Conservation (phyloP, 257 asterid species). For the Apocynum venetum region DNA sequence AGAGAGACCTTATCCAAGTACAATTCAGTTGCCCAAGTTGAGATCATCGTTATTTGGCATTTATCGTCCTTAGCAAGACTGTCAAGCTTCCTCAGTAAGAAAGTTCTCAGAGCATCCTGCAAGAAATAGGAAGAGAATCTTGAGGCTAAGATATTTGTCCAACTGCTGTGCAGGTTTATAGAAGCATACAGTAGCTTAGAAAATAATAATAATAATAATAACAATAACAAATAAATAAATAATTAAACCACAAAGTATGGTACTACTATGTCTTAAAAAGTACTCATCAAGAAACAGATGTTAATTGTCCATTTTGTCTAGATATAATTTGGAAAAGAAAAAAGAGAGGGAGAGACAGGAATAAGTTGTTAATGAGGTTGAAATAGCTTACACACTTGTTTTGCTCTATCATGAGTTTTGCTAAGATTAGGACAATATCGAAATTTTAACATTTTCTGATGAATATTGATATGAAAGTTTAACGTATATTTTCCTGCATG, state of each 20-base stretch:
- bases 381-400: not conserved
- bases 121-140: slow-evolving; percentile 18
- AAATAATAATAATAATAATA: too few relatives aligned
- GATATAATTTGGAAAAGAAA: not conserved
- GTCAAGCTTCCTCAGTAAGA: slow-evolving; percentile 92
- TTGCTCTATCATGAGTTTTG: not conserved
- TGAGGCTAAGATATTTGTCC: not conserved
- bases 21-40: slow-evolving; percentile 92
- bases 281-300: not conserved
- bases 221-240: not conserved
- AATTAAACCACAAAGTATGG: not conserved
- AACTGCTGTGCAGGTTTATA: not conserved
- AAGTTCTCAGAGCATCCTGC: slow-evolving; percentile 97
- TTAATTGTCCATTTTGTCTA: not conserved
- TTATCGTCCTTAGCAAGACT: slow-evolving; percentile 81
- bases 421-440: not conserved
- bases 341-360: not conserved
- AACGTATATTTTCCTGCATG: not conserved
- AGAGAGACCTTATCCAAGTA: slow-evolving; percentile 84
- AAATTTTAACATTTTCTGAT: not conserved
- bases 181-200: not conserved
- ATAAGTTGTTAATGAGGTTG: not conserved
- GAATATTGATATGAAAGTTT: not conserved
- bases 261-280: not conserved
- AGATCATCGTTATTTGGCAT: slow-evolving; percentile 97